Evolutionary conservation across 1,284 basidiomycete genomes (phyloP), one percentile per base, ranked within the genome.

Genomic region (Heterobasidion parviporum): DNA sequence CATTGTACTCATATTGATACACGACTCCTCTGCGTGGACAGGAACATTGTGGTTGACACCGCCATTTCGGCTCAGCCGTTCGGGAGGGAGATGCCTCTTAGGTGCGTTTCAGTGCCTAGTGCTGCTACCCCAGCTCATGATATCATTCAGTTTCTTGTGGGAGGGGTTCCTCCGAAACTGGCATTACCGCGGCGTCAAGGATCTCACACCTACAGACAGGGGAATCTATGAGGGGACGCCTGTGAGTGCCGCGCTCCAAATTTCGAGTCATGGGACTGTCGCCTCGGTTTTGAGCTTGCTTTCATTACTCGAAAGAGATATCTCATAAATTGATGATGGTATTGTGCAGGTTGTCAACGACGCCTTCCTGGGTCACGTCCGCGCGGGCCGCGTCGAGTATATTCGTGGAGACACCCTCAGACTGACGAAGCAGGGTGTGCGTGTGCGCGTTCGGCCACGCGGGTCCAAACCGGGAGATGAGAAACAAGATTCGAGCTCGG

Each of bases 31-130:
- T 16, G 26, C 2, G 38, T 20, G 15, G 20, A 12, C 32, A 52
- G 79, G 14, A 81, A 81, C 61, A 75, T 81, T 2, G 53, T 83
- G 34, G 63, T 85, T 55, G 80, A 85, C 62, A 77, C 75, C 3
- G 57, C 75, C 20, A 73, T 86, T 38, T 72, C 80, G 1, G 71
- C 77, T 34, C 81, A 85, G 62, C 81, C 82, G 0, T 80, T 84
- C 55, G 83, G 82, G 6, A 69, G 78, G 10, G 70, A 82, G 62
- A 81, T 78, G 74, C 77, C 76, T 6, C 64, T 76, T 18, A 76
- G 74, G 72, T 73, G n/a, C 26, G 64, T 56, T 8, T 10, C 7
- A 20, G 7, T 26, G 12, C n/a, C 50, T 32, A 5, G 5, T 26
- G 5, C 26, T 26, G 26, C 26, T 26, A 26, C 5, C 26, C 3